A percentile compares a stretch with the other conserved stretches of the same genome.
phyloP scores from a whole-genome alignment of 768 basidiomycete genomes.

The Amanita pallidorosea region DNA sequence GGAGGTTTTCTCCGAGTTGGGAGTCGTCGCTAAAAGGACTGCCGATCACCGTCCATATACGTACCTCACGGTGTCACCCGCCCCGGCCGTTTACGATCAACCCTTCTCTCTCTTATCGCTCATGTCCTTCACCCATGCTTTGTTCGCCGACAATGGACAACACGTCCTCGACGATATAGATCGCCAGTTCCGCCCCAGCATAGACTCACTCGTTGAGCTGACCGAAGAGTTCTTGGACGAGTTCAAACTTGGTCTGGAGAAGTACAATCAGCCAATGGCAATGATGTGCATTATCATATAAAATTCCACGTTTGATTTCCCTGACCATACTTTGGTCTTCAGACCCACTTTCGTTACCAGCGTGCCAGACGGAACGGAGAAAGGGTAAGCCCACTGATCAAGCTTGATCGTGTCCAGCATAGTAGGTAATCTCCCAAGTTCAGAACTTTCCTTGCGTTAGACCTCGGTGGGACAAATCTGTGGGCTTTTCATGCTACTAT shows the following conservation, averaged over 20 bases:
- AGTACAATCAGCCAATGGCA: conserved; percentile 76
- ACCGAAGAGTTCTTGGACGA: conserved; percentile 75
- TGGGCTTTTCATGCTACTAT: conserved; percentile 25
- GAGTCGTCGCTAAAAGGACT: neutral
- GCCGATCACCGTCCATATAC: conserved; percentile 7
- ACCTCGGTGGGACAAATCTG: conserved; percentile 97
- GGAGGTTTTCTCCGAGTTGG: neutral
- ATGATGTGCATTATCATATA: conserved; percentile 65
- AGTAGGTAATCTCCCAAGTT: conserved; percentile 2
- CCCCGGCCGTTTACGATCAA: neutral
- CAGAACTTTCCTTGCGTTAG: conserved; percentile 92
- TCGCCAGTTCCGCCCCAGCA: conserved; percentile 57
- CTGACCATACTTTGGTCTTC: conserved; percentile 5
- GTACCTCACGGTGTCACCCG: neutral
- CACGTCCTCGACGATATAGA: conserved; percentile 55
- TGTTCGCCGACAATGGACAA: conserved; percentile 27
- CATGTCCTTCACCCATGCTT: conserved; percentile 34
- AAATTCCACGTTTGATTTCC: neutral
- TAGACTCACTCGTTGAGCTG: conserved; percentile 54
- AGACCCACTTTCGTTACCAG: conserved; percentile 95
- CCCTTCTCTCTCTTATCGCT: conserved; percentile 8
- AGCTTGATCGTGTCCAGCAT: neutral
- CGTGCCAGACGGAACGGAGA: conserved; percentile 89
- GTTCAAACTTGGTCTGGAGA: conserved; percentile 58
- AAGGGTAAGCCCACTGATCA: conserved; percentile 48